Base-by-base conservation (phyloP, 177 flowering plant species). In the Vitis hybrid region DNA sequence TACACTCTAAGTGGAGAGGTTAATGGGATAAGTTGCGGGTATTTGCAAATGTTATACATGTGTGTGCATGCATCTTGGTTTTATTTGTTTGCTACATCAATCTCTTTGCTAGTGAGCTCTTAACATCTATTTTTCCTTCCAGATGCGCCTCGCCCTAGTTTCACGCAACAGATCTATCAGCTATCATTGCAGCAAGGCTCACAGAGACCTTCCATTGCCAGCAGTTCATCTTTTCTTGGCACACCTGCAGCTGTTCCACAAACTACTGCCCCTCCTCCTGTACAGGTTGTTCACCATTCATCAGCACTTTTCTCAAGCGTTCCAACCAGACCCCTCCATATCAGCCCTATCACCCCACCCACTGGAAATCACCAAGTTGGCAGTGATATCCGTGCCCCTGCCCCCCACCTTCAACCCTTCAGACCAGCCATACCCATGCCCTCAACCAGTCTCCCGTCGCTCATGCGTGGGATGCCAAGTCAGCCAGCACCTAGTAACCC, bases 341-440 rank as follows among this genome's bases (percentile, higher is more conserved):
- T 78, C 21, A 72, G 73, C 71, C 52, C 81, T 11, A 58, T 75
- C 50, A 59, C 74, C 11, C 76, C 80, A 52, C 62, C 90, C 15
- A 11, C 67, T 2, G 68, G 68, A 58, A 83, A 68, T 56, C 76
- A 58, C 55, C 87, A 77, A 71, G 68, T 58, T 11, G 75, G 77
- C 20, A 67, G 81, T 71, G 89, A 78, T 61, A 56, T 81, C 35
- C 85, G 89, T 55, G 77, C 87, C 12, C 86, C 85, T 3, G 86
- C 93, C 9, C 94, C 97, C 11, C 93, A 90, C 70, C 76, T 87
- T 12, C 91, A 75, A 66, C 75, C 77, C 4, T 84, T 79, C 63
- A 81, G 91, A 71, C 78, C 88, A 24, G 27, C 81, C 7, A 9
- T 67, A 27, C 64, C 84, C 15, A 9, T 64, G 8, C 11, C 80